Evolutionary conservation across 768 basidiomycete species (phyloP), one percentile per base, ranked within the genome.

Genomic region (Albatrellus ellisii): DNA sequence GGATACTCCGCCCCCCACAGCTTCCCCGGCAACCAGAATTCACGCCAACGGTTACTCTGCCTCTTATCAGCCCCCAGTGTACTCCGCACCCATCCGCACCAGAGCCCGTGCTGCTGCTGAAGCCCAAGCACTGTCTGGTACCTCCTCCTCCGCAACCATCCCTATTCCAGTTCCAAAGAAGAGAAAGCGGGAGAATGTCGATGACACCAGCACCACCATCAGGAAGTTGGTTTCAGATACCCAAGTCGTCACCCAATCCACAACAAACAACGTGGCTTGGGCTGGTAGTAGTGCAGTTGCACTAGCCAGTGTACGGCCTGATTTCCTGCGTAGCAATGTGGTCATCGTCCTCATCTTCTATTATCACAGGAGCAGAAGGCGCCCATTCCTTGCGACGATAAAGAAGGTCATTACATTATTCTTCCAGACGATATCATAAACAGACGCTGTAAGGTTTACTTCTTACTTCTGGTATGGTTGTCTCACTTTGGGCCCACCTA

Each of bases 331-430:
- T 49, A 41, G 48, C 51, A 50, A 50, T 55, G 46, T 58, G 52
- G 52, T 55, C 48, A 55, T 50, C 50, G 50, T 49, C 45, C 39
- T 51, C 39, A 44, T 49, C 51, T 53, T 48, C 56, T 44, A 50
- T 42, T 35, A 56, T 29, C 54, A 47, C 60, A 80, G 77, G 66
- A 74, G 49, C 71, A 78, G 50, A 85, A 80, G 56, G 73, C 66
- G 14, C 63, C 73, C 47, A 68, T 76, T 38, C 65, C 85, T 42
- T 95, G 89, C 65, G 91, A 95, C 59, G 95, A 99, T 67, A 86
- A 94, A 63, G 95, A 99, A 58, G 95, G 95, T 11, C 95, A 99
- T 66, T 99, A 92, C 62, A 92, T 98, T 55, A 86, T 98, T 58
- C 77, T 80, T 46, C 77, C 83, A 39, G 87, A 89, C 61, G 92